Percentiles rank a stretch among this genome's conserved stretches.
These are phyloP conservation scores for Raddia guianensis DNA, from an alignment of 176 grass and related monocot species.

Conservation along the genomic window DNA sequence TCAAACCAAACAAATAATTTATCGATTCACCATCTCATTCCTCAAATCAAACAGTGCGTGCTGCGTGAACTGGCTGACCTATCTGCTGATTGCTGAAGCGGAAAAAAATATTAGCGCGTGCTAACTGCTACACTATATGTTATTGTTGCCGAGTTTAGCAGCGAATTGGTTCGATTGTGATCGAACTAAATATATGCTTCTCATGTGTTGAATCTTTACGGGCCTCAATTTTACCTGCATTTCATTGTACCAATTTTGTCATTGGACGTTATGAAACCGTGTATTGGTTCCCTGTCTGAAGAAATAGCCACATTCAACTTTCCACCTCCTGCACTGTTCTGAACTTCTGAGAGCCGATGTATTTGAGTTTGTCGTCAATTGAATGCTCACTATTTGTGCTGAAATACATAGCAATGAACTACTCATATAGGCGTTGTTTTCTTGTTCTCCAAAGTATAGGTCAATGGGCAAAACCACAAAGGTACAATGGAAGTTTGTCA, in stretches of 20 bases:
- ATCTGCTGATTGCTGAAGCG: not conserved
- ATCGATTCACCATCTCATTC: too few relatives aligned
- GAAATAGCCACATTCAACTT: not conserved
- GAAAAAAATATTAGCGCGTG: not conserved
- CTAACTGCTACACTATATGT: not conserved
- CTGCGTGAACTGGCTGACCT: not conserved
- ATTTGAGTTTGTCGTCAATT: not conserved
- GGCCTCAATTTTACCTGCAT: not conserved
- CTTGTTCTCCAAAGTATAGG: constrained; percentile 11
- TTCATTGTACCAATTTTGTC: not conserved
- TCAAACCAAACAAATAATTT: too few relatives aligned
- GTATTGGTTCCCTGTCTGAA: not conserved
- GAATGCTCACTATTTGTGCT: not conserved
- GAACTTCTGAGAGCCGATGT: not conserved
- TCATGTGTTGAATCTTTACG: not conserved
- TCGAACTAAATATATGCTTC: not conserved
- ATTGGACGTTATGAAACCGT: not conserved
- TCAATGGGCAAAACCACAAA: not conserved
- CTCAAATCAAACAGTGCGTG: too few relatives aligned
- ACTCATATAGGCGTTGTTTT: not conserved
- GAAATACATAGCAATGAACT: constrained; percentile 11
- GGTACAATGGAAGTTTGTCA: not conserved
- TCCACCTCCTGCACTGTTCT: not conserved
- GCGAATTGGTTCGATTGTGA: not conserved
- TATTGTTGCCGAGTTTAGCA: not conserved